Evolutionary conservation across 2,329 filamentous ascomycete species (phyloP).

Genomic region (Diaporthe velutina): DNA sequence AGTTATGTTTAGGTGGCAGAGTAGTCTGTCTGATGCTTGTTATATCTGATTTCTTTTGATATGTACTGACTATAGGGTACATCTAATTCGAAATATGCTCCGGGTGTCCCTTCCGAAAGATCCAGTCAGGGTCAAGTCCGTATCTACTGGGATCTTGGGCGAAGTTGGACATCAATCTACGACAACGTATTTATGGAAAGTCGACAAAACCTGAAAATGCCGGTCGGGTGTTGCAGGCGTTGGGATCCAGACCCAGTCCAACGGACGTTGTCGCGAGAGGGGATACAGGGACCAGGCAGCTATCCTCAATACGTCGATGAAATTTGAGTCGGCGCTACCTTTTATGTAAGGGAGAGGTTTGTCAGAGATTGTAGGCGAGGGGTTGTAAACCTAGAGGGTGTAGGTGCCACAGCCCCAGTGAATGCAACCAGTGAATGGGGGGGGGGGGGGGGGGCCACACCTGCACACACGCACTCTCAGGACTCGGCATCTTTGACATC

Average conservation of each 20-base stretch:
- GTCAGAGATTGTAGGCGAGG: too few species aligned
- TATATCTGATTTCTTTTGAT: neutral
- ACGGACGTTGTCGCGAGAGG: too few species aligned
- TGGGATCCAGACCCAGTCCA: neutral
- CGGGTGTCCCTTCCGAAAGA: neutral
- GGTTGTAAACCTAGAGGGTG: too few species aligned
- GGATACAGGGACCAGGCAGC: too few species aligned
- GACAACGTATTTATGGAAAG: neutral
- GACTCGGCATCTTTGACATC: neutral
- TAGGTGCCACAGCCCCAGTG: too few species aligned
- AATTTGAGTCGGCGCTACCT: too few species aligned
- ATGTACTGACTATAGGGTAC: neutral
- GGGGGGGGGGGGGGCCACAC: too few species aligned
- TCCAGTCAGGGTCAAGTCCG: neutral
- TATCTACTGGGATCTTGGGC: neutral
- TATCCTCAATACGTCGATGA: too few species aligned
- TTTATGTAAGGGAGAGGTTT: too few species aligned
- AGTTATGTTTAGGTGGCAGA: too few species aligned
- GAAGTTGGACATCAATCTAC: neutral
- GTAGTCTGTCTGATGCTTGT: neutral
- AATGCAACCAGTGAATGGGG: too few species aligned
- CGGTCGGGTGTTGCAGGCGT: neutral
- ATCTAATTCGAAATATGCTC: neutral
- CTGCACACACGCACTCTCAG: too few species aligned
- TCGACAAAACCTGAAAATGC: neutral